These are phyloP conservation scores for Phytophthora nicotianae DNA, from an alignment of 352 stramenopile species.

Conservation along the genomic window DNA sequence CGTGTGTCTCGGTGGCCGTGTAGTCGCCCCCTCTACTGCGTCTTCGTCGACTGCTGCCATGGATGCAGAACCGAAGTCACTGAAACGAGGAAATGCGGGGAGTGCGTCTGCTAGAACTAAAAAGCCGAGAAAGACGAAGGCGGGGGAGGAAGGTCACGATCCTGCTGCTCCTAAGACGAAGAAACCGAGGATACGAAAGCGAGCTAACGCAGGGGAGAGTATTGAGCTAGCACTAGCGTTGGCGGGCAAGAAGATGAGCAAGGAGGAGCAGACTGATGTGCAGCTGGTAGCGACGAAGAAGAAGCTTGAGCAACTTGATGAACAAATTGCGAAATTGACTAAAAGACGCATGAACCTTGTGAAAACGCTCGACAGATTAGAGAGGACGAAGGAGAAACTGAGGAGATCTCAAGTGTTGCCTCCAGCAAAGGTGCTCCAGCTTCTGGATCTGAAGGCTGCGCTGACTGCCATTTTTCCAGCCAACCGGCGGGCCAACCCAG, in stretches of 20 bases:
- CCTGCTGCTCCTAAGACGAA: constrained; percentile 25
- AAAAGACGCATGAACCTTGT: constrained; percentile 50
- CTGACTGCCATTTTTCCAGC: constrained; percentile 38
- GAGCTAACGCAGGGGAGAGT: constrained; percentile 15
- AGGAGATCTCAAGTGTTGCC: constrained; percentile 45
- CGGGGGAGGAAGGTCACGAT: constrained; percentile 5
- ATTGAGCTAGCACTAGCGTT: constrained; percentile 49
- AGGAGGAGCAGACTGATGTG: constrained; percentile 49
- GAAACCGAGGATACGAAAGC: constrained; percentile 39
- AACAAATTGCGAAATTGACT: constrained; percentile 48
- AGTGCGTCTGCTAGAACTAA: constrained; percentile 11
- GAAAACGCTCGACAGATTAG: constrained; percentile 53
- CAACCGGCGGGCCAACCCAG: constrained; percentile 6
- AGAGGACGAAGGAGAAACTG: constrained; percentile 55
- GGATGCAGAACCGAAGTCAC: constrained; percentile 12
- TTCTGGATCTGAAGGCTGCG: constrained; percentile 34
- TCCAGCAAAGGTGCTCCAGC: constrained; percentile 33
- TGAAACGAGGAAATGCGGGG: constrained; percentile 32
- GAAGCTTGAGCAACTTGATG: constrained; percentile 57
- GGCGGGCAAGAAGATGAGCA: constrained; percentile 37
- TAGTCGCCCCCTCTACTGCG: neutral
- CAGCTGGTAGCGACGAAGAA: constrained; percentile 46
- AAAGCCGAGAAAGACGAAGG: constrained; percentile 26
- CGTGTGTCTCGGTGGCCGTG: constrained; percentile 40
- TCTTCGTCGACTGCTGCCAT: neutral